These are phyloP conservation scores for Clonostachys rhizophaga DNA, from an alignment of 2,329 filamentous ascomycete genomes.

Conservation along the genomic window DNA sequence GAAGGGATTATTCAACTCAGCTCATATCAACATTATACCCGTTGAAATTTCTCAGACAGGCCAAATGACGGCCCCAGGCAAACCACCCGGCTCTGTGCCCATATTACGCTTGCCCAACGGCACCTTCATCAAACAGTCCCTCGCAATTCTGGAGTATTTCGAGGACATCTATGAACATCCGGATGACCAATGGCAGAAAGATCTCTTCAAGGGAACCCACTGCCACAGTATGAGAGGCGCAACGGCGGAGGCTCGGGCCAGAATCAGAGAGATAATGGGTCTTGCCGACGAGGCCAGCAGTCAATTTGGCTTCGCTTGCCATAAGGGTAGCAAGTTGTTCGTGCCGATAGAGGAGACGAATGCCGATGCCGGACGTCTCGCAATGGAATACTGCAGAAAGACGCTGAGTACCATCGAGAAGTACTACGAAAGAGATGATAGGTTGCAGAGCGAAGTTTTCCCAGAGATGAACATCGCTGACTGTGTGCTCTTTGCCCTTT, in stretches of 20 bases:
- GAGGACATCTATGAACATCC: constrained; percentile 13
- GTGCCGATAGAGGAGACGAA: not conserved
- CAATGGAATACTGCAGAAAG: not conserved
- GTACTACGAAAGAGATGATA: not conserved
- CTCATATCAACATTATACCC: not conserved
- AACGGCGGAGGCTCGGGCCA: constrained; percentile 1
- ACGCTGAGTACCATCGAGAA: not conserved
- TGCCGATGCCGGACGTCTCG: not conserved
- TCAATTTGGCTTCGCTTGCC: not conserved
- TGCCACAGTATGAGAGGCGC: not conserved
- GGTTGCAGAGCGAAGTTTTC: not conserved
- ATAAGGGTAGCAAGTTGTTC: not conserved
- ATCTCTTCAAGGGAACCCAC: not conserved
- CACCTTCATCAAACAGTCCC: constrained; percentile 11
- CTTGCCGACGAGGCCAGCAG: not conserved
- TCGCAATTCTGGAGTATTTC: constrained; percentile 14
- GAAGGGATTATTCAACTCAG: not conserved
- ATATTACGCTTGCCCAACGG: constrained; percentile 10
- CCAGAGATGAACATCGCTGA: not conserved
- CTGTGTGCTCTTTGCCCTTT: constrained; percentile 1
- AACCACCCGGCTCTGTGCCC: constrained; percentile 10
- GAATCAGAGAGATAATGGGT: not conserved
- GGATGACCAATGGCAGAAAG: constrained; percentile 7
- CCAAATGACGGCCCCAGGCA: constrained; percentile 8
- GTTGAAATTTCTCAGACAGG: not conserved